Base-by-base conservation (phyloP, 2,329 filamentous ascomycete genomes). In the Immersiporthe knoxdaviesiana region DNA sequence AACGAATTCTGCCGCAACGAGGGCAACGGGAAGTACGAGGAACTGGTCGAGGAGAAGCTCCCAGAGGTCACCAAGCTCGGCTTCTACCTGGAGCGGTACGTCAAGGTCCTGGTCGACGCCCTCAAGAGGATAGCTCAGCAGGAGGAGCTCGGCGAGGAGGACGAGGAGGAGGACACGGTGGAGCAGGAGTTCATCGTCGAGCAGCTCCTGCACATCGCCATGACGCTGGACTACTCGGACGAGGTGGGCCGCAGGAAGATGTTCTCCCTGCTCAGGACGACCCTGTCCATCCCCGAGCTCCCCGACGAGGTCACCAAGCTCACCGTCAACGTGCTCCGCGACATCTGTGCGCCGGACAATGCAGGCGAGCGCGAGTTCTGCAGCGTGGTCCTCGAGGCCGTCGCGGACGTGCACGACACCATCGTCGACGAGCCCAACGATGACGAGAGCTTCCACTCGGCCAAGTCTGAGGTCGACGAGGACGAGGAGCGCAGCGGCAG, bases 181-280 rank as follows among this genome's bases (percentile, higher is more conserved):
- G 94, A 97, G 77, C 91, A 94, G 74, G 95, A 98, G 79, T 99
- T 99, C 75, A 92, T 97, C 72, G 92, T 97, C 52, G 94, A 98
- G 78, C 97, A 99, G 77, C 85, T 99, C 68, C 88, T 99, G 47
- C 92, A 97, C 75, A 97, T 99, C 76, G 92, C 93, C 6, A 85
- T 94, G 70, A 97, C 93, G 1, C 87, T 98, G 64, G 96, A 99
- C 80, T 99, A 98, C 79, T 94, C 93, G n/a, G 96, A 99, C 77
- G 96, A 98, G 79, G 92, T 97, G 72, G 96, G 96, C 63, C 89
- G 96, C 73, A 87, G 95, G 69, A 97, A 97, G 82, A 98, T 99
- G 94, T 97, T 97, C 78, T 90, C 92, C 24, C 86, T 98, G 44
- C 87, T 98, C 70, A 88, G 96, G 67, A 93, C 97, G 77, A 91